These are phyloP conservation scores for Liriodendron chinense DNA, from an alignment of 164 flowering plant genomes.

Conservation along the genomic window DNA sequence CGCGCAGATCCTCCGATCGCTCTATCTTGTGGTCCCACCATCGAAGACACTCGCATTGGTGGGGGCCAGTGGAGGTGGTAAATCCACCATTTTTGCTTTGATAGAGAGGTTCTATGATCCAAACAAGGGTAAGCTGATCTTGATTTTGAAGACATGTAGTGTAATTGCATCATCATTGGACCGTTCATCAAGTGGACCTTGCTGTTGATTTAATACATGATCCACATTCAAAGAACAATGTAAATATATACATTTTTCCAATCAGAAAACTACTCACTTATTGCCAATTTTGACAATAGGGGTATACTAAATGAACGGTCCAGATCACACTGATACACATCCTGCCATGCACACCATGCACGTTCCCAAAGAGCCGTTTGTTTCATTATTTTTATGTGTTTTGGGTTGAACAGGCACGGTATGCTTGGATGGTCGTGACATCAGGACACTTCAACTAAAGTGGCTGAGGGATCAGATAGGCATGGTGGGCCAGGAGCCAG, in stretches of 20 bases:
- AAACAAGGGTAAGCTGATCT: conserved; percentile 31
- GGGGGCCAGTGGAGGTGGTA: conserved; percentile 80
- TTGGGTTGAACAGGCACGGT: conserved; percentile 33
- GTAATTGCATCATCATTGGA: no score
- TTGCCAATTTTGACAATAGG: no score
- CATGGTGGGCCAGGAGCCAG: conserved; percentile 82
- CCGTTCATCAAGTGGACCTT: no score
- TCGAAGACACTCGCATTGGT: conserved; percentile 65
- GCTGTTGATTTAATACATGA: no score
- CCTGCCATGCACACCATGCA: no score
- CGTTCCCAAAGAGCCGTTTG: no score
- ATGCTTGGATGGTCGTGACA: conserved; percentile 61
- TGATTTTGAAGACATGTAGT: not conserved
- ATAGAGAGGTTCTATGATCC: conserved; percentile 83
- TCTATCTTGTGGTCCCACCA: conserved; percentile 46
- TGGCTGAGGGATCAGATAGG: conserved; percentile 74
- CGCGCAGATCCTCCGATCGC: conserved; percentile 40
- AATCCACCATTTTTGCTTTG: conserved; percentile 75
- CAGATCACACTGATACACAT: no score
- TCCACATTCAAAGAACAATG: no score
- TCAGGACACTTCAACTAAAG: conserved; percentile 62
- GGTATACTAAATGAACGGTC: no score
- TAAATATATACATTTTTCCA: no score
- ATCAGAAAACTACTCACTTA: no score
- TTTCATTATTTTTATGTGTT: not conserved